Percentiles rank a stretch among this genome's conserved stretches.
phyloP scores from a whole-genome alignment of 768 basidiomycete species.

The Cubamyces sp. region DNA sequence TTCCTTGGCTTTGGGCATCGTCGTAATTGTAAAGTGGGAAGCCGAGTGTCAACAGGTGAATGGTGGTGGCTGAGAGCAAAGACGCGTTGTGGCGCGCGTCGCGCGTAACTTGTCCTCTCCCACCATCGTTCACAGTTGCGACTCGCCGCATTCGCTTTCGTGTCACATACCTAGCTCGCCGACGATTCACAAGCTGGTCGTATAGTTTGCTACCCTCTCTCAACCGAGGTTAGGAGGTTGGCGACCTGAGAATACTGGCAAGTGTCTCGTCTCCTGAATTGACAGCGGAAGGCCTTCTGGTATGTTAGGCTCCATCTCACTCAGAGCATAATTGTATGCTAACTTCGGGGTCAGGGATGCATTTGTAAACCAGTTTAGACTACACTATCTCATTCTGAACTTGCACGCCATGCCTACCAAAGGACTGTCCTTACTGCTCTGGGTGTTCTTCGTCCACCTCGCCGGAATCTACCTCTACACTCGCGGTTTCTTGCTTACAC shows the following conservation, averaged over 20 bases:
- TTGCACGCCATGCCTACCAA: conserved; percentile 13
- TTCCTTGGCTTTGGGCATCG: conserved; percentile 75
- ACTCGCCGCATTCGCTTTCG: too few relatives aligned
- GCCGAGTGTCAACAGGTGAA: neutral
- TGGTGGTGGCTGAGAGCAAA: neutral
- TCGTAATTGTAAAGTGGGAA: neutral
- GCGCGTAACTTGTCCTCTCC: neutral
- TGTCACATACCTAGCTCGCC: too few relatives aligned
- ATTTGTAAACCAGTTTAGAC: neutral
- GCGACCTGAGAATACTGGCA: too few relatives aligned
- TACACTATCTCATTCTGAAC: neutral
- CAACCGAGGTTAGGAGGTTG: too few relatives aligned
- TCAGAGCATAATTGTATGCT: too few relatives aligned
- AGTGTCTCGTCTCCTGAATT: too few relatives aligned
- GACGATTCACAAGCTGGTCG: too few relatives aligned
- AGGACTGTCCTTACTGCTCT: conserved; percentile 43
- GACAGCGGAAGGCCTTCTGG: too few relatives aligned
- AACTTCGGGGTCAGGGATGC: neutral
- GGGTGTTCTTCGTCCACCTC: conserved; percentile 70
- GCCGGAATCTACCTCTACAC: conserved; percentile 89
- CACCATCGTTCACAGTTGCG: too few relatives aligned
- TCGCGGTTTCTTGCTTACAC: conserved; percentile 84
- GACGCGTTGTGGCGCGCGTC: neutral
- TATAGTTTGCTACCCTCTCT: too few relatives aligned
- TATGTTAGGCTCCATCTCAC: too few relatives aligned